Evolutionary conservation across 495 filamentous ascomycete genomes (phyloP).

Genomic region (Geopyxis carbonaria): DNA sequence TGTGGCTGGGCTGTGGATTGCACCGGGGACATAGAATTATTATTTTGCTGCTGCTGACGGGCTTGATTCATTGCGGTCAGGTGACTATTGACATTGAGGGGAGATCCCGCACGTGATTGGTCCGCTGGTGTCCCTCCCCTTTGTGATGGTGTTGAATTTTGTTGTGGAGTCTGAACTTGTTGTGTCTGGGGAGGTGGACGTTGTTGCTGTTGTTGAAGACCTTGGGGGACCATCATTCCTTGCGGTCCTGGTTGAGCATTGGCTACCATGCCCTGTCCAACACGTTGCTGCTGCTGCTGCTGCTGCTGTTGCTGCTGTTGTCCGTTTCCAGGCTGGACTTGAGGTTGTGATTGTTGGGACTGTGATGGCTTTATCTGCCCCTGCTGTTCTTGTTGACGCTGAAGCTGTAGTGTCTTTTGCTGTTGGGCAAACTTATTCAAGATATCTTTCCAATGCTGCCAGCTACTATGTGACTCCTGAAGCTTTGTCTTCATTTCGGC

Average conservation of each 20-base stretch:
- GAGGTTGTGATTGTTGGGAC: conserved; percentile 22
- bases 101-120: not conserved
- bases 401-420: conserved; percentile 19
- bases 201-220: conserved; percentile 10
- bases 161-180: conserved; percentile 13
- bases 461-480: conserved; percentile 8
- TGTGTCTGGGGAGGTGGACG: conserved; percentile 9
- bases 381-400: conserved; percentile 15
- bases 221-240: conserved; percentile 6
- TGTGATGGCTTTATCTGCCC: conserved; percentile 20
- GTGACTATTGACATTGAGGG: conserved; percentile 20
- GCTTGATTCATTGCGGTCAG: conserved; percentile 18
- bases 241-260: conserved; percentile 3
- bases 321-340: conserved; percentile 15
- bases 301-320: conserved; percentile 13
- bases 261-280: conserved; percentile 1
- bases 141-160: not conserved
- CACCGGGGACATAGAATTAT: no score
- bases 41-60: conserved; percentile 10
- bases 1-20: conserved; percentile 10
- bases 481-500: conserved; percentile 12
- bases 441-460: conserved; percentile 18
- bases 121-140: conserved; percentile 10
- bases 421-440: conserved; percentile 18
- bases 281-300: conserved; percentile 8